Percentiles rank a stretch among this genome's conserved stretches.
Evolutionary conservation across 495 filamentous ascomycete species (phyloP).

Genomic region (Trichoderma virens): DNA sequence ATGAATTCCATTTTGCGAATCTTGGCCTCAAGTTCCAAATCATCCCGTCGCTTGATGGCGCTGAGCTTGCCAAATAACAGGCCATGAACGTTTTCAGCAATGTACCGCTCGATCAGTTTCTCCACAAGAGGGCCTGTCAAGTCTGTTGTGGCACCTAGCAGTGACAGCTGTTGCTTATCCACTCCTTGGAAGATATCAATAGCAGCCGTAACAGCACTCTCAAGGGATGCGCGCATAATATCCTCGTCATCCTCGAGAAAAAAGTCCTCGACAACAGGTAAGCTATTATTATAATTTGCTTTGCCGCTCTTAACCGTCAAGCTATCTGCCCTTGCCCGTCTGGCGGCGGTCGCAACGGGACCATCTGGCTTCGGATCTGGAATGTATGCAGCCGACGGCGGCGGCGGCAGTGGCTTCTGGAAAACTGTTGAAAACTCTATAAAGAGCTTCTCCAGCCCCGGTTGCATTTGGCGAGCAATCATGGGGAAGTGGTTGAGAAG

Average conservation of each 20-base stretch:
- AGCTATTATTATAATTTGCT: constrained; percentile 3
- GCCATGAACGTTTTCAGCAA: constrained; percentile 89
- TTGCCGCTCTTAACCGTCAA: constrained; percentile 9
- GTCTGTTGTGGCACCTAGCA: constrained; percentile 87
- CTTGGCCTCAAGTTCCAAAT: constrained; percentile 83
- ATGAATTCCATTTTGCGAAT: constrained; percentile 89
- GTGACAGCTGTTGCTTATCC: constrained; percentile 89
- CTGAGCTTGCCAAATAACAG: constrained; percentile 73
- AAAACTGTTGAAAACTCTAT: constrained; percentile 80
- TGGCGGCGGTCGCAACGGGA: constrained; percentile 42
- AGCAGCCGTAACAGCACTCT: constrained; percentile 85
- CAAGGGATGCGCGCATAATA: constrained; percentile 73
- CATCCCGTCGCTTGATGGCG: constrained; percentile 67
- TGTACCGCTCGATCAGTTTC: constrained; percentile 88
- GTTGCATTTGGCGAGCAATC: constrained; percentile 95
- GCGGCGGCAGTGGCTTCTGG: constrained; percentile 73
- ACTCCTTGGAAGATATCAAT: constrained; percentile 94
- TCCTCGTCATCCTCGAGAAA: constrained; percentile 80
- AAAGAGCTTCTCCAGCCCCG: constrained; percentile 83
- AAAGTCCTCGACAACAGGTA: constrained; percentile 27
- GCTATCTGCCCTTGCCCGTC: constrained; percentile 41
- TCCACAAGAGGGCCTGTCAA: constrained; percentile 89
- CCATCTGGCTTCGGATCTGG: constrained; percentile 44
- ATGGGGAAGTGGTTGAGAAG: constrained; percentile 88
- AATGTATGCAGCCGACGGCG: constrained; percentile 53